Evolutionary conservation across 164 flowering plant species (phyloP).

Genomic region (Stephania cephalantha): DNA sequence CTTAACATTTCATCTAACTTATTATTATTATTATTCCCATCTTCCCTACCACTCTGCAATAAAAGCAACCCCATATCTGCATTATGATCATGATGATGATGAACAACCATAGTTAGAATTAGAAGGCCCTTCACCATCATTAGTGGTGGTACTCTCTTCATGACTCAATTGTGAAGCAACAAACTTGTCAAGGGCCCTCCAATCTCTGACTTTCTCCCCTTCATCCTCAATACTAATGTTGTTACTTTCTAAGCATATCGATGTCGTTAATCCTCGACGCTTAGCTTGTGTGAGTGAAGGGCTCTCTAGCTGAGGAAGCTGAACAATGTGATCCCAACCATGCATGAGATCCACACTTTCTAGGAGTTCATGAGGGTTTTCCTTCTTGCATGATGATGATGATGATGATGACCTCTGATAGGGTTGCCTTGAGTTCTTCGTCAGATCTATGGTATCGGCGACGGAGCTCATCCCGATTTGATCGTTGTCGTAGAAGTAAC

Average conservation of each 20-base stretch:
- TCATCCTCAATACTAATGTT: slow-evolving; percentile 20
- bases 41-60: slow-evolving; percentile 26
- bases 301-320: slow-evolving; percentile 55
- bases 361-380: slow-evolving; percentile 19
- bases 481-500: slow-evolving; percentile 48
- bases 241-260: slow-evolving; percentile 28
- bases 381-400: slow-evolving; percentile 38
- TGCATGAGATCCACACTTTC: slow-evolving; percentile 19
- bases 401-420: slow-evolving; percentile 16
- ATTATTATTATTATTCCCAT: slow-evolving; percentile 6
- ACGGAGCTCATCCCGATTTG: slow-evolving; percentile 26
- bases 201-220: slow-evolving; percentile 56
- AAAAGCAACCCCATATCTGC: slow-evolving; percentile 43
- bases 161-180: slow-evolving; percentile 94
- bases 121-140: slow-evolving; percentile 24
- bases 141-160: slow-evolving; percentile 27
- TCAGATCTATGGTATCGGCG: slow-evolving; percentile 18
- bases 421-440: slow-evolving; percentile 35
- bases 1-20: slow-evolving; percentile 14
- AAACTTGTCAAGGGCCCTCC: slow-evolving; percentile 87
- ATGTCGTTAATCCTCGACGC: slow-evolving; percentile 19
- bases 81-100: slow-evolving; percentile 12
- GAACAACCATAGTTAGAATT: slow-evolving; percentile 22
- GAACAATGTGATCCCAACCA: slow-evolving; percentile 31
- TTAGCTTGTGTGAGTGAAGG: slow-evolving; percentile 54